These are phyloP conservation scores for Pyrenochaeta sp. DNA, from an alignment of 2,329 filamentous ascomycete genomes.

Conservation along the genomic window DNA sequence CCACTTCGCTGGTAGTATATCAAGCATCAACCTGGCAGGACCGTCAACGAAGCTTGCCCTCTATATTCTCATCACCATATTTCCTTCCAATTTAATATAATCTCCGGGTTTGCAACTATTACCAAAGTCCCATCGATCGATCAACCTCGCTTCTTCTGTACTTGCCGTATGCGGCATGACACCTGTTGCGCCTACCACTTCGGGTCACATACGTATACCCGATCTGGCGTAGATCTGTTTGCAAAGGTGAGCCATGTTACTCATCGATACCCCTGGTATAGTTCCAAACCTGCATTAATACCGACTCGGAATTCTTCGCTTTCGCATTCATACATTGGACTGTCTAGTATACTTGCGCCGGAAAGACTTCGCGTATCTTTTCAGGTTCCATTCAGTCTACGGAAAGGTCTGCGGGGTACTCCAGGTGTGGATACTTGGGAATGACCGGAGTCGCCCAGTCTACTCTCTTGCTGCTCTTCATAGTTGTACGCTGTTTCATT, in stretches of 20 bases:
- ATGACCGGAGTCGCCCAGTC: background rate
- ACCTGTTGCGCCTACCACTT: background rate
- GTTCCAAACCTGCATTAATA: background rate
- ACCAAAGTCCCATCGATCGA: background rate
- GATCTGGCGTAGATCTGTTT: background rate
- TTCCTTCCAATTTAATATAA: background rate
- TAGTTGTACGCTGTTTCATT: background rate
- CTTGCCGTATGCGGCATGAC: background rate
- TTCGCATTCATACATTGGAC: background rate
- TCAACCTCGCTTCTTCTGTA: background rate
- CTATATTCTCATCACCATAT: background rate
- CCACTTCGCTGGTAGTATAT: conserved; percentile 11
- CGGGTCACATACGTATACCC: background rate
- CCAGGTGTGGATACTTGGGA: background rate
- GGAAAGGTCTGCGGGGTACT: background rate
- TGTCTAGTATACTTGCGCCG: background rate
- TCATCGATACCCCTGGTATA: background rate
- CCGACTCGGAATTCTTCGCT: background rate
- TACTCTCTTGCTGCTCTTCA: background rate
- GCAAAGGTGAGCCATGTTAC: background rate
- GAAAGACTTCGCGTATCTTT: background rate
- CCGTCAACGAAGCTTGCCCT: background rate
- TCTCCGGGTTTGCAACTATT: background rate
- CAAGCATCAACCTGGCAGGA: conserved; percentile 4
- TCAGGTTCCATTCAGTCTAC: background rate